phyloP scores from a whole-genome alignment of 2,329 filamentous ascomycete genomes.

The Alternaria tenuissima region DNA sequence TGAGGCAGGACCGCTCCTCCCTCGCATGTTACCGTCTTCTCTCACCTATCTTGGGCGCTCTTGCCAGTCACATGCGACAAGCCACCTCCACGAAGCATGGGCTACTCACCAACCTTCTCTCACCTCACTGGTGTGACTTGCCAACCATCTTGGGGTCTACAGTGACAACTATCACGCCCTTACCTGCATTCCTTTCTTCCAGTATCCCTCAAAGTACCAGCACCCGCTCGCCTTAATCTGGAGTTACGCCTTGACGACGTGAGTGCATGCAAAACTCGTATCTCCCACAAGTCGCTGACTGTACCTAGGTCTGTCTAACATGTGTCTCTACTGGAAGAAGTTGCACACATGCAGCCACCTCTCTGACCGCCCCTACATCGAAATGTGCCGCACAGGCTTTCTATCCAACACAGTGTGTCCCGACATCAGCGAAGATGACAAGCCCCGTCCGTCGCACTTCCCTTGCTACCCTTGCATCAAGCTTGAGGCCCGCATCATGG shows the following conservation, averaged over 20 bases:
- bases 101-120: neutral
- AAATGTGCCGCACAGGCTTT: conserved; percentile 32
- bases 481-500: conserved; percentile 19
- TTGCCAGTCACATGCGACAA: neutral
- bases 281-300: neutral
- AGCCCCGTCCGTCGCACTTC: conserved; percentile 29
- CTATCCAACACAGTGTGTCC: conserved; percentile 31
- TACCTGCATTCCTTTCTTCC: neutral
- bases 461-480: conserved; percentile 37
- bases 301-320: conserved; percentile 9
- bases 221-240: neutral
- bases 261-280: neutral
- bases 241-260: neutral
- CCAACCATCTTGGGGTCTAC: neutral
- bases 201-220: neutral
- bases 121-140: conserved; percentile 4
- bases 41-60: neutral
- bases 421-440: conserved; percentile 21
- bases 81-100: neutral
- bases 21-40: neutral
- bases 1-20: neutral
- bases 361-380: conserved; percentile 32
- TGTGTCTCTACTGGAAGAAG: conserved; percentile 41
- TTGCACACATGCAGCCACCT: conserved; percentile 31
- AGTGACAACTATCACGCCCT: neutral